A percentile compares a stretch with the other conserved stretches of the same genome.
phyloP scores from a whole-genome alignment of 2,329 filamentous ascomycete genomes.

The Raffaelea albimanens region DNA sequence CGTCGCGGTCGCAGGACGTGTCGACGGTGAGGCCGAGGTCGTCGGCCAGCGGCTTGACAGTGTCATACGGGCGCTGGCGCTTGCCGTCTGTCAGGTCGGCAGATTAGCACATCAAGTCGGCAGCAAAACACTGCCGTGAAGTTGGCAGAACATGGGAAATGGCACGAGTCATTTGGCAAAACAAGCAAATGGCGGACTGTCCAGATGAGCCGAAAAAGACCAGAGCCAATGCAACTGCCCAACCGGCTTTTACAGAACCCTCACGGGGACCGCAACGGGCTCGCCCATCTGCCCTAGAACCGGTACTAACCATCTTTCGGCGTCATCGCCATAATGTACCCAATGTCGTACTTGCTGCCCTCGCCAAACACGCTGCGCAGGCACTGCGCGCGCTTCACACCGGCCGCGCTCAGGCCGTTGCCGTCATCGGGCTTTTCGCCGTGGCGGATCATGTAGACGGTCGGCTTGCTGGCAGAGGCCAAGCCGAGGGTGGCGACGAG shows the following conservation, averaged over 20 bases:
- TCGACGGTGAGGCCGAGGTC: constrained; percentile 48
- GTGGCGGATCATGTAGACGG: constrained; percentile 54
- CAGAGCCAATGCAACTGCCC: too few species aligned
- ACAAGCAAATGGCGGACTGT: too few species aligned
- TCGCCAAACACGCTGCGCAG: constrained; percentile 46
- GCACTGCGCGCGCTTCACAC: constrained; percentile 49
- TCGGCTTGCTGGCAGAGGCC: constrained; percentile 23
- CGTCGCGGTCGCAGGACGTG: constrained; percentile 44
- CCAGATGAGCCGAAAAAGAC: too few species aligned
- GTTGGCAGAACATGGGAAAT: too few species aligned
- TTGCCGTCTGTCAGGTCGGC: constrained; percentile 42
- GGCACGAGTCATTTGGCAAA: too few species aligned
- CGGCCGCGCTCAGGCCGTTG: constrained; percentile 39
- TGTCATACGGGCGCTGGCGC: constrained; percentile 43
- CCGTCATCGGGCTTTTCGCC: constrained; percentile 50
- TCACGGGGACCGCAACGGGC: too few species aligned
- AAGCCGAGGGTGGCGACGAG: not conserved
- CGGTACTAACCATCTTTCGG: too few species aligned
- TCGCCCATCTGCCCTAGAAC: too few species aligned
- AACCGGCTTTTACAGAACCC: too few species aligned
- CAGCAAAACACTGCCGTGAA: too few species aligned
- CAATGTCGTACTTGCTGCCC: constrained; percentile 42
- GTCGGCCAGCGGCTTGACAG: constrained; percentile 44
- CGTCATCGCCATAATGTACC: constrained; percentile 46
- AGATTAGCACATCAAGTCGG: too few species aligned